phyloP scores from a whole-genome alignment of 1,284 basidiomycete genomes.

The Pyrrhoderma noxium region DNA sequence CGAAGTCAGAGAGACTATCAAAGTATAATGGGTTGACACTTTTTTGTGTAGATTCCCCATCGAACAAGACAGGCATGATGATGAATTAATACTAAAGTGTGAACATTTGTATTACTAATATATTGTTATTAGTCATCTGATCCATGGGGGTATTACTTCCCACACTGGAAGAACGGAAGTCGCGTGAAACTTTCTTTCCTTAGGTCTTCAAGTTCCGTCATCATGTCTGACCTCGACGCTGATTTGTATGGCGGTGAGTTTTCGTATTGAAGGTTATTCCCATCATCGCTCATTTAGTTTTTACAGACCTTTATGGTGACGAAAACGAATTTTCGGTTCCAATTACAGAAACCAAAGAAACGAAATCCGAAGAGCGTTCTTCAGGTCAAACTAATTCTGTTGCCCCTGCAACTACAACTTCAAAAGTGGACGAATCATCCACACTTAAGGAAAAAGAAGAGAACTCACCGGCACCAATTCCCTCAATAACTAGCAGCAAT shows the following conservation, averaged over 20 bases:
- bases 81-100: too few relatives aligned
- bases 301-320: constrained; percentile 68
- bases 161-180: background rate
- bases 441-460: constrained; percentile 18
- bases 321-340: constrained; percentile 50
- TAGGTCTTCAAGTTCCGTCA: constrained; percentile 2
- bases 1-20: constrained; percentile 32
- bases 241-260: constrained; percentile 73
- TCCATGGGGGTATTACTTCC: background rate
- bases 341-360: constrained; percentile 28
- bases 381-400: constrained; percentile 2
- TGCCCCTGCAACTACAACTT: constrained; percentile 16
- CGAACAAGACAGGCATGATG: constrained; percentile 6
- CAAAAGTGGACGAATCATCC: constrained; percentile 22
- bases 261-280: background rate
- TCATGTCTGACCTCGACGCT: constrained; percentile 73
- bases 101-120: too few relatives aligned
- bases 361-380: constrained; percentile 6
- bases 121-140: too few relatives aligned
- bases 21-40: constrained; percentile 28
- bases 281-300: background rate
- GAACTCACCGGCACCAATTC: constrained; percentile 13
- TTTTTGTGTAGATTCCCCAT: background rate
- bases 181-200: background rate
- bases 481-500: background rate